Percentiles rank a stretch among this genome's conserved stretches.
Evolutionary conservation across 208 protist genomes (phyloP).

Genomic region (Leishmania turanica): DNA sequence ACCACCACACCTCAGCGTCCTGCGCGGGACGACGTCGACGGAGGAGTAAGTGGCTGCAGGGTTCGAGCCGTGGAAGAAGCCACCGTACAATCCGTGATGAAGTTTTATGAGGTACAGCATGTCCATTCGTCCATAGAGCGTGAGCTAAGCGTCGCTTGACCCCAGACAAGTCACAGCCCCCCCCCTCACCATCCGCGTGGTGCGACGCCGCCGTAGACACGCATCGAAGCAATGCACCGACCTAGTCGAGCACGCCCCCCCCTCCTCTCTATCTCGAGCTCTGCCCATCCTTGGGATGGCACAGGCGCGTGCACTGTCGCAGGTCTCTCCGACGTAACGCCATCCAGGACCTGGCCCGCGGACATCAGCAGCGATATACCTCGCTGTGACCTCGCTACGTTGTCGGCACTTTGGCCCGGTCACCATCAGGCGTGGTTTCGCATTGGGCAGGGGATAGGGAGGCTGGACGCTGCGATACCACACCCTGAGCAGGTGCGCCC

Average conservation of each 20-base stretch:
- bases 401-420: background rate
- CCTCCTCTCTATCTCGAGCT: background rate
- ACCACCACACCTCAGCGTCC: background rate
- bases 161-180: background rate
- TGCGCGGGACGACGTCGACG: background rate
- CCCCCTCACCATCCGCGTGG: background rate
- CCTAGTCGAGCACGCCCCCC: background rate
- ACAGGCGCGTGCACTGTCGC: background rate
- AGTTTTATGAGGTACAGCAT: background rate
- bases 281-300: no score
- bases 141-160: background rate
- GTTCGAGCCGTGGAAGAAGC: background rate
- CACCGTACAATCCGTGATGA: background rate
- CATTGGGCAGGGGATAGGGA: no score
- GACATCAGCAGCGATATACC: background rate
- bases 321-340: background rate
- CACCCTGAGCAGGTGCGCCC: background rate
- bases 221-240: background rate
- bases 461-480: background rate
- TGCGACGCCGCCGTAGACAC: background rate
- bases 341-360: background rate
- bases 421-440: background rate
- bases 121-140: background rate
- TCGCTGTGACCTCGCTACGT: background rate
- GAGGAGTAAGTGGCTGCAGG: background rate